These are phyloP conservation scores for Colletotrichum limetticola DNA, from an alignment of 2,329 filamentous ascomycete species.

Conservation along the genomic window DNA sequence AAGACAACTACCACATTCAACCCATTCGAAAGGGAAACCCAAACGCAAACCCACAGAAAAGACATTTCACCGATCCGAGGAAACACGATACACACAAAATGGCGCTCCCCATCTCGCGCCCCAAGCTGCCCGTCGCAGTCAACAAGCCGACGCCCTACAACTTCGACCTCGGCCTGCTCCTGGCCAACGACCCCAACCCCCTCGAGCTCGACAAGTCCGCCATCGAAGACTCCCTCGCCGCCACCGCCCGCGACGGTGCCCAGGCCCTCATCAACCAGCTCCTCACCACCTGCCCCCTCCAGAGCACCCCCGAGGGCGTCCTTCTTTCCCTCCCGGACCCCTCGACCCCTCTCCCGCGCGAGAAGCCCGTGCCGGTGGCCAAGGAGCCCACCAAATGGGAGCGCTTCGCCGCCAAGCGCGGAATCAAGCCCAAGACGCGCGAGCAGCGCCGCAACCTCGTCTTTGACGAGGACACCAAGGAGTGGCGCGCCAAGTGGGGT, in stretches of 20 bases:
- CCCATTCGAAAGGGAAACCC: not conserved
- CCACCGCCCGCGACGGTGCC: conserved; percentile 86
- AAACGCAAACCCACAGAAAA: not conserved
- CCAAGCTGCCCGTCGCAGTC: conserved; percentile 72
- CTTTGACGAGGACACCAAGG: conserved; percentile 85
- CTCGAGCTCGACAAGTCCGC: conserved; percentile 64
- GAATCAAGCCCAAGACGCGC: conserved; percentile 88
- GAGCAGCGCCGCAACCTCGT: conserved; percentile 79
- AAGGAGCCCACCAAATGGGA: conserved; percentile 95
- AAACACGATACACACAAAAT: conserved; percentile 40
- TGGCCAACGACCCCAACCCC: conserved; percentile 89
- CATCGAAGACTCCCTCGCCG: conserved; percentile 75
- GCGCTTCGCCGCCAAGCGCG: conserved; percentile 95
- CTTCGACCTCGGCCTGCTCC: conserved; percentile 90
- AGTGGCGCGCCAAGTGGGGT: conserved; percentile 96
- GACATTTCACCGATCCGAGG: not conserved
- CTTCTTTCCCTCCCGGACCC: conserved; percentile 80
- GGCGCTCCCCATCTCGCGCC: conserved; percentile 49
- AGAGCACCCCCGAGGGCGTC: conserved; percentile 75
- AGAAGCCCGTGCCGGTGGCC: conserved; percentile 87
- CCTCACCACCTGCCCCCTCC: conserved; percentile 85
- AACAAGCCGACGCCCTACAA: conserved; percentile 89
- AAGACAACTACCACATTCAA: conserved; percentile 19
- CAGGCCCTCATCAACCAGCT: conserved; percentile 96
- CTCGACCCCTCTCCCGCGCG: conserved; percentile 80